phyloP scores from a whole-genome alignment of 257 asterid genomes.

The Haberlea rhodopensis region DNA sequence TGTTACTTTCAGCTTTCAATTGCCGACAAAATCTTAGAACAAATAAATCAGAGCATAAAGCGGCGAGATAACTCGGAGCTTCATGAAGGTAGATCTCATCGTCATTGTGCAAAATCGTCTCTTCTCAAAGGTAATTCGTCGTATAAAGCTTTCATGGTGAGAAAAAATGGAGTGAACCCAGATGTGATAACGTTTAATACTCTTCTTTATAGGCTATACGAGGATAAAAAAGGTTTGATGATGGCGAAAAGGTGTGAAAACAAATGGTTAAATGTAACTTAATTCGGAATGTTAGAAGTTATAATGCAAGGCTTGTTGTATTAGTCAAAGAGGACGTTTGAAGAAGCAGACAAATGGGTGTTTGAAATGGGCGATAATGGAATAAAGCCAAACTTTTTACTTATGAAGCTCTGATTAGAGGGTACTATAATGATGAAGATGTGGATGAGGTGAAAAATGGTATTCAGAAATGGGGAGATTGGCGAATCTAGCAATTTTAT shows the following conservation, averaged over 20 bases:
- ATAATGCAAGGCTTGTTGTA: constrained; percentile 38
- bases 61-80: too few relatives aligned
- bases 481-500: too few relatives aligned
- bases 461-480: constrained; percentile 27
- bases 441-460: constrained; percentile 45
- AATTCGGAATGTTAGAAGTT: constrained; percentile 35
- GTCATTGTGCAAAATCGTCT: too few relatives aligned
- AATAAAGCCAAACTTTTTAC: constrained; percentile 39
- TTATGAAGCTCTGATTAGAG: constrained; percentile 35
- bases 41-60: too few relatives aligned
- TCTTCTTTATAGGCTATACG: constrained; percentile 31
- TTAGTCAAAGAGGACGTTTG: constrained; percentile 29
- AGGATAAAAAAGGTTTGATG: constrained; percentile 32
- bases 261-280: constrained; percentile 30
- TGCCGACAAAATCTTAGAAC: too few relatives aligned
- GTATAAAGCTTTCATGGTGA: too few relatives aligned
- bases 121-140: too few relatives aligned
- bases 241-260: constrained; percentile 43
- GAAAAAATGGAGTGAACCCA: constrained; percentile 28
- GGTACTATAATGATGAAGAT: constrained; percentile 31
- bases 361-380: constrained; percentile 30
- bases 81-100: too few relatives aligned
- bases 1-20: too few relatives aligned
- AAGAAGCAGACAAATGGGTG: constrained; percentile 33
- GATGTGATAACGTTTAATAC: constrained; percentile 45